phyloP scores from a whole-genome alignment of 805 yeast genomes.

The Candida boleticola region DNA sequence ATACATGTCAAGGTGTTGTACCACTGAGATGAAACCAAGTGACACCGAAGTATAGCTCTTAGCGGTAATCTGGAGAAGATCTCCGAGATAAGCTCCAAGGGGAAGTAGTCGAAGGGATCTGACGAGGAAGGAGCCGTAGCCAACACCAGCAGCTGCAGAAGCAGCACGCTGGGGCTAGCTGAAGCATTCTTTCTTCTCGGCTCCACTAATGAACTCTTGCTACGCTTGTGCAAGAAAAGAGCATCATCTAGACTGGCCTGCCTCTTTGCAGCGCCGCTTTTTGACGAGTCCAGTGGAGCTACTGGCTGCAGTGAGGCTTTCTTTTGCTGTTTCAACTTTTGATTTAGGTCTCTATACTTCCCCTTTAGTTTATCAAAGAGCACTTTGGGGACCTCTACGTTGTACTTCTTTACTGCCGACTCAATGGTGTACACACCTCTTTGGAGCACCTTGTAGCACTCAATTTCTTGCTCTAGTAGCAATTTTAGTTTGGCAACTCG shows the following conservation, averaged over 20 bases:
- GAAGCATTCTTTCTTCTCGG: not conserved
- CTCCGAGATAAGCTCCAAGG: constrained; percentile 27
- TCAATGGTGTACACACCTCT: constrained; percentile 38
- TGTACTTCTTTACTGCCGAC: constrained; percentile 23
- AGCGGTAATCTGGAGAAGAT: constrained; percentile 24
- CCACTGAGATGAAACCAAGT: constrained; percentile 34
- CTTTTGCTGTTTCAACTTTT: constrained; percentile 15
- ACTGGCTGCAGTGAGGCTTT: not conserved
- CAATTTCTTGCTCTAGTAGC: constrained; percentile 20
- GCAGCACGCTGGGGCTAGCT: not conserved
- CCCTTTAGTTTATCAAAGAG: constrained; percentile 25
- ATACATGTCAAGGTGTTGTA: constrained; percentile 22
- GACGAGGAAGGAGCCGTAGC: constrained; percentile 1
- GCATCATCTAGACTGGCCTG: not conserved
- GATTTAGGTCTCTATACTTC: constrained; percentile 22
- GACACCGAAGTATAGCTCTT: constrained; percentile 24
- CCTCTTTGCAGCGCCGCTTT: not conserved
- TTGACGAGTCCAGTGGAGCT: not conserved
- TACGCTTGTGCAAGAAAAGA: not conserved
- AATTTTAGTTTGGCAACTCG: constrained; percentile 39
- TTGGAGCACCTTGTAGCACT: constrained; percentile 36
- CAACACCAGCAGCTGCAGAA: too few species aligned
- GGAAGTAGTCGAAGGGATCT: constrained; percentile 30
- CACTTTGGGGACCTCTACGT: constrained; percentile 28
- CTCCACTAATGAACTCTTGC: not conserved